A percentile compares a stretch with the other conserved stretches of the same genome.
Conservation (phyloP, 2,329 filamentous ascomycete genomes). For the Cucurbitaria berberidis region DNA sequence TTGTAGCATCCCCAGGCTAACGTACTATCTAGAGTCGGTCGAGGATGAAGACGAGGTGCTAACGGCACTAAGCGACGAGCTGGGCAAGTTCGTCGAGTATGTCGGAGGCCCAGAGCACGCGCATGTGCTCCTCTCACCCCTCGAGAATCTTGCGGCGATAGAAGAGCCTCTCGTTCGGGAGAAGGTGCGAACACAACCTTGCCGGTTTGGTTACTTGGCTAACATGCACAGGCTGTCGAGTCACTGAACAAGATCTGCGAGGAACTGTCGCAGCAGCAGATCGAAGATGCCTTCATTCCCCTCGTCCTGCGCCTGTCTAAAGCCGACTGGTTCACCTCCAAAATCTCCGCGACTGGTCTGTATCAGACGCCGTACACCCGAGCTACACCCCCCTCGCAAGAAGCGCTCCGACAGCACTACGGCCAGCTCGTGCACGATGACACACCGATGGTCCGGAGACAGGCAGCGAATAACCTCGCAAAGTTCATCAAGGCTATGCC, state of each 20-base stretch:
- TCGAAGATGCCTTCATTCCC: conserved; percentile 97
- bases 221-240: conserved; percentile 79
- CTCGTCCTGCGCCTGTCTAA: conserved; percentile 95
- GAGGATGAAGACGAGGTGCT: conserved; percentile 99
- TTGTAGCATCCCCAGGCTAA: conserved; percentile 41
- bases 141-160: conserved; percentile 98
- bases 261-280: conserved; percentile 86
- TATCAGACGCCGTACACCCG: conserved; percentile 94
- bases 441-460: conserved; percentile 97
- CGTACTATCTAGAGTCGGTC: conserved; percentile 76
- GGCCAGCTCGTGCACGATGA: conserved; percentile 94
- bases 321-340: conserved; percentile 99
- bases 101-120: conserved; percentile 93
- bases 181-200: conserved; percentile 68
- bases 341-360: conserved; percentile 95
- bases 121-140: conserved; percentile 92
- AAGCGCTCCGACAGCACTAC: conserved; percentile 90
- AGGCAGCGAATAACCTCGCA: conserved; percentile 93
- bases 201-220: conserved; percentile 24
- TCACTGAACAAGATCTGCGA: conserved; percentile 99
- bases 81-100: conserved; percentile 96
- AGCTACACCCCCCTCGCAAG: conserved; percentile 84
- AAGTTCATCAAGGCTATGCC: conserved; percentile 99
- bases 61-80: conserved; percentile 94
- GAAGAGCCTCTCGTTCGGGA: conserved; percentile 97